These are phyloP conservation scores for Boletus pseudo-olivaceus DNA, from an alignment of 768 basidiomycete species.

Conservation along the genomic window DNA sequence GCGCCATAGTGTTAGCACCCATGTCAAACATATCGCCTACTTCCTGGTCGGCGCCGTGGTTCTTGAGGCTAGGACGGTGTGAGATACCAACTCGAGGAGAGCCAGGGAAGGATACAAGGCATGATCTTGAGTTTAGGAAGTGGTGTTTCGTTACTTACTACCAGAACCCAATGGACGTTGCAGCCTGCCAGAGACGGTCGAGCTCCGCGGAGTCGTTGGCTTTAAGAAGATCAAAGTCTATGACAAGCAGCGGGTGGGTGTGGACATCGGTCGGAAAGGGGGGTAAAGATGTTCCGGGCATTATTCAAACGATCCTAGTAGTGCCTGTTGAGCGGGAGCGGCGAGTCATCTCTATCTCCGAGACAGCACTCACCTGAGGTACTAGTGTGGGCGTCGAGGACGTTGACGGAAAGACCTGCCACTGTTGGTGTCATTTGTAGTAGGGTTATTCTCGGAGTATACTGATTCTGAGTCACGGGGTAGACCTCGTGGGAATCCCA, in stretches of 20 bases:
- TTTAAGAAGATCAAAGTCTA: slow-evolving; percentile 41
- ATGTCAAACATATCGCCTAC: slow-evolving; percentile 40
- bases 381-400: background rate
- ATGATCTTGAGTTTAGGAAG: background rate
- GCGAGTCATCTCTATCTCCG: background rate
- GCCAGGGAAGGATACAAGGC: background rate
- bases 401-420: too few relatives aligned
- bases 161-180: slow-evolving; percentile 50
- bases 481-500: background rate
- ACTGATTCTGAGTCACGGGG: too few relatives aligned
- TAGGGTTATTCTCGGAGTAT: background rate
- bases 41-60: slow-evolving; percentile 38
- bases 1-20: slow-evolving; percentile 38
- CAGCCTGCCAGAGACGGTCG: slow-evolving; percentile 44
- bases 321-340: background rate
- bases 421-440: background rate
- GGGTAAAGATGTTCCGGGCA: slow-evolving; percentile 34
- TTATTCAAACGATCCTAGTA: slow-evolving; percentile 7
- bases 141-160: slow-evolving; percentile 37
- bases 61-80: slow-evolving; percentile 35
- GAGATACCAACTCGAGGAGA: background rate
- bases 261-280: slow-evolving; percentile 44
- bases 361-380: background rate
- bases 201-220: slow-evolving; percentile 36
- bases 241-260: slow-evolving; percentile 43